phyloP scores from a whole-genome alignment of 1,139 yeast genomes.

The Yamadazyma songkhlaensis region DNA sequence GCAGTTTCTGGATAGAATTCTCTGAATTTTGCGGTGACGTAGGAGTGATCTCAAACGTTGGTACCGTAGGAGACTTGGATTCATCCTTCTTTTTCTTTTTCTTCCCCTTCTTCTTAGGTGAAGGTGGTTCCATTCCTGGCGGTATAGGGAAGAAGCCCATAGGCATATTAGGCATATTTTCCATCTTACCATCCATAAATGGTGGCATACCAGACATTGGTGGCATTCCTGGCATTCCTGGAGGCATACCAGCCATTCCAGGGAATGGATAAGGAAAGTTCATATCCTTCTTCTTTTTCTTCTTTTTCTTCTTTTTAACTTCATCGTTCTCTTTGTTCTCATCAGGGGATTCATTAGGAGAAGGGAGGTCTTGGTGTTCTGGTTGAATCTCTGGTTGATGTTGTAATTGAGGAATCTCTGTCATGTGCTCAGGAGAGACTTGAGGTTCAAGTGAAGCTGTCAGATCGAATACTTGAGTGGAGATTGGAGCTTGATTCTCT shows the following conservation, averaged over 20 bases:
- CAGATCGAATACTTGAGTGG: not conserved
- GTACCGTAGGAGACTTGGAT: slow-evolving; percentile 12
- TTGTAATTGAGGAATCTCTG: not conserved
- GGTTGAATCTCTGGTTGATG: slow-evolving; percentile 3
- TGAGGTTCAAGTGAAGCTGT: not conserved
- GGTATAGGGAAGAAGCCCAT: slow-evolving; percentile 19
- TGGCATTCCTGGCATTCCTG: slow-evolving; percentile 11
- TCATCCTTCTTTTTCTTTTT: slow-evolving; percentile 13
- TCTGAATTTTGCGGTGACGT: slow-evolving; percentile 6
- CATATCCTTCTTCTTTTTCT: slow-evolving; percentile 13
- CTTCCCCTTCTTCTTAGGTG: slow-evolving; percentile 13
- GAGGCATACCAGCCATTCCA: slow-evolving; percentile 4
- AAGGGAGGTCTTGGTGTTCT: slow-evolving; percentile 2
- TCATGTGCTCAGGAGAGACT: no score
- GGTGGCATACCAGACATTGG: slow-evolving; percentile 14
- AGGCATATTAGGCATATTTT: slow-evolving; percentile 12
- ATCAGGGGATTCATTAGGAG: slow-evolving; percentile 6
- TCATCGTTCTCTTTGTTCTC: slow-evolving; percentile 17
- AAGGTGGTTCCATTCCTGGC: slow-evolving; percentile 15
- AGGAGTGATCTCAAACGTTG: slow-evolving; percentile 15
- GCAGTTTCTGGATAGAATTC: slow-evolving; percentile 1
- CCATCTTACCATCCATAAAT: slow-evolving; percentile 11
- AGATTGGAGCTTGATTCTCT: slow-evolving; percentile 3
- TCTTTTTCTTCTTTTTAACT: slow-evolving; percentile 15
- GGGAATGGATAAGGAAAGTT: slow-evolving; percentile 15